A percentile compares a stretch with the other conserved stretches of the same genome.
phyloP scores from a whole-genome alignment of 306 rosid species.

The apple (Malus domestica) region ASM211411v1 NC_041794.1:35922001-35922500 shows the following conservation, averaged over 20 bases:
- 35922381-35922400: constrained; percentile 13
- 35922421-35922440: constrained; percentile 42
- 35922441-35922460: constrained; percentile 14
- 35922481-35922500: constrained; percentile 65
- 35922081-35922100: too few species aligned
- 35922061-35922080: too few species aligned
- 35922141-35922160: too few species aligned
- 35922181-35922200: too few species aligned
- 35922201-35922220: too few species aligned
- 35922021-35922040: too few species aligned
- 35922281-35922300: not conserved
- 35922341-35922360: not conserved
- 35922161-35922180: too few species aligned
- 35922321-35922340: not conserved
- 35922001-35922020: not conserved
- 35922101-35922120: too few species aligned
- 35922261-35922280: not conserved
- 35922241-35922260: too few species aligned
- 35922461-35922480: constrained; percentile 42
- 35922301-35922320: constrained; percentile 12
- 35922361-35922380: not conserved
- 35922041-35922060: too few species aligned
- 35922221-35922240: too few species aligned
- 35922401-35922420: constrained; percentile 41
- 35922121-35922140: too few species aligned